These are phyloP conservation scores for Talaromyces sp. DNA, from an alignment of 2,329 filamentous ascomycete species.

Conservation along the genomic window DNA sequence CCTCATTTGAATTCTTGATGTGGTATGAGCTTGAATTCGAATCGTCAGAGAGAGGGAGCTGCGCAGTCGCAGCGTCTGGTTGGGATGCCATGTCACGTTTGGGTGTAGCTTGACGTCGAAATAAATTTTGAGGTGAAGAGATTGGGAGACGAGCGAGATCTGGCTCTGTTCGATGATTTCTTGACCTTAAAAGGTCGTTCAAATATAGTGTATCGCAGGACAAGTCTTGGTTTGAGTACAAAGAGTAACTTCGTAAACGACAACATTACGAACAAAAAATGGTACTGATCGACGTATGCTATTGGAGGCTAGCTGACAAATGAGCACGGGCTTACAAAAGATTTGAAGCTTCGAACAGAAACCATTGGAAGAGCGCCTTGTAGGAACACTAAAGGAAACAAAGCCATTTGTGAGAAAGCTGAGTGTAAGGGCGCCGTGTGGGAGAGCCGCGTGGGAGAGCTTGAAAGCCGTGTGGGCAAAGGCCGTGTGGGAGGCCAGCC, in stretches of 20 bases:
- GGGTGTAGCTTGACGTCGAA: neutral
- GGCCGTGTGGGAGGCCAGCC: neutral
- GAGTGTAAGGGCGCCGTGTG: neutral
- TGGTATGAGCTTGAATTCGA: neutral
- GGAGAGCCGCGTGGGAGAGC: neutral
- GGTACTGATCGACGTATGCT: neutral
- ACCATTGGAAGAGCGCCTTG: neutral
- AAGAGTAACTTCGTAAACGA: neutral
- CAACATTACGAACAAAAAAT: neutral
- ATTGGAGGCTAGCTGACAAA: neutral
- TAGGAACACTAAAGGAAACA: neutral
- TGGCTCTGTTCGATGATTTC: neutral
- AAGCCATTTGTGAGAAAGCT: neutral
- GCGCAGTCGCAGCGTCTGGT: neutral
- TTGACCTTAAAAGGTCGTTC: neutral
- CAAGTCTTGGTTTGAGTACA: neutral
- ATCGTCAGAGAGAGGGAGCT: neutral
- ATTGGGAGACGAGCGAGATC: neutral
- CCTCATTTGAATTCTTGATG: neutral
- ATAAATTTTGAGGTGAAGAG: neutral
- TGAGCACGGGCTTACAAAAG: neutral
- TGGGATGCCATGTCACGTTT: neutral
- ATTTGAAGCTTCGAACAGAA: neutral
- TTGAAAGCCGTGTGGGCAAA: neutral
- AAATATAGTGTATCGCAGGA: neutral